Base-by-base conservation (phyloP, 345 rosid species). In the Stellera chamaejasme region DNA sequence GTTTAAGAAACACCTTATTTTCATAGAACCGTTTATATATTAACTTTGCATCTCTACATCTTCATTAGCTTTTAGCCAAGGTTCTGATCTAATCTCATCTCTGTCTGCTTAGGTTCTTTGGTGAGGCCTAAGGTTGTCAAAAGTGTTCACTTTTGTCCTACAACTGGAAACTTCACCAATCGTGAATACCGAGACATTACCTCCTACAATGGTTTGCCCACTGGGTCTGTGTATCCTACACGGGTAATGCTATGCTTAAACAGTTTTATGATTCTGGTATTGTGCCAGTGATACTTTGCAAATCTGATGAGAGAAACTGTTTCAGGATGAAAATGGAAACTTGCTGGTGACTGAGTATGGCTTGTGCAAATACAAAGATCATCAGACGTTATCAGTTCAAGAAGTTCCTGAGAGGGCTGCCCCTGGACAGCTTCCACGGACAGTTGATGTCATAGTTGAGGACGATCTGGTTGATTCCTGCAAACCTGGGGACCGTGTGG, bases 321-420 rank as follows among this genome's bases (percentile, higher is more conserved):
- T 78, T 60, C 82, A 93, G 99, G 97, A 93, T 80, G 94, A 93
- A 41, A 66, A 79, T 46, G 97, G 97, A 0, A 85, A 89, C 69
- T 73, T 93, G 49, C 75, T 93, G 83, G 99, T 89, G 54, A 93
- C 97, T 53, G 99, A 93, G 71, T 93, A 81, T 65, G 99, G 99
- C 27, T 62, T 93, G 54, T 93, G 99, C 80, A 75, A 70, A 65
- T 93, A 93, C 62, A 89, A 89, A 80, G 99, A 93, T 74, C 99
- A 93, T 62, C 99, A 93, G 79, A 87, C 99, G 66, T 63, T 93
- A 73, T 87, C 99, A 48, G 80, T 93, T 70, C 99, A 93, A 79
- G 99, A 93, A 80, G 87, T 93, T 55, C 99, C 99, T 10, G 99
- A 93, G 70, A 93, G 89, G 63, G 78, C 99, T 78, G 97, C 99